A percentile compares a stretch with the other conserved stretches of the same genome.
Conservation (phyloP, 164 flowering plant genomes). For the Magnolia kwangsiensis region DNA sequence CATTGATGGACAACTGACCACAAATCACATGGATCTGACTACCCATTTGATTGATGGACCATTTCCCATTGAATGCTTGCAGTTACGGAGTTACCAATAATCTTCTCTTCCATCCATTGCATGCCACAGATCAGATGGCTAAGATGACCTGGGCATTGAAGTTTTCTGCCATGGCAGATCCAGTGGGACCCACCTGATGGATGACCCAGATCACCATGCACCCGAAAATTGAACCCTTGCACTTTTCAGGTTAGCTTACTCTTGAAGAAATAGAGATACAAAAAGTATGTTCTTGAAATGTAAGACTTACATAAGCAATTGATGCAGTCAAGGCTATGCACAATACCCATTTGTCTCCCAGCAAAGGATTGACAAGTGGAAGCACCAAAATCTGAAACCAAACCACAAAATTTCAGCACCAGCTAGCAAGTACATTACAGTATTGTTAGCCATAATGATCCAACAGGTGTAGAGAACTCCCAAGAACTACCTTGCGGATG, state of each 20-base stretch:
- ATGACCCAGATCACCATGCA: too few relatives aligned
- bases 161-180: too few relatives aligned
- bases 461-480: not conserved
- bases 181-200: too few relatives aligned
- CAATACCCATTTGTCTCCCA: constrained; percentile 67
- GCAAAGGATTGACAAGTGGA: constrained; percentile 67
- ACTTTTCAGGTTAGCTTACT: not conserved
- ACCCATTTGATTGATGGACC: too few relatives aligned
- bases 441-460: not conserved
- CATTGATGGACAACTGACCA: too few relatives aligned
- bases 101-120: too few relatives aligned
- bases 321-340: constrained; percentile 60
- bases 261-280: not conserved
- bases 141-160: too few relatives aligned
- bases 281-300: not conserved
- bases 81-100: too few relatives aligned
- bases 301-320: constrained; percentile 63
- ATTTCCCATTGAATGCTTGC: too few relatives aligned
- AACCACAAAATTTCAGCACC: not conserved
- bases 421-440: not conserved
- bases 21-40: too few relatives aligned
- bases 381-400: constrained; percentile 62
- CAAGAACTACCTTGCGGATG: too few relatives aligned
- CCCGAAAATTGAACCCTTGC: not conserved
- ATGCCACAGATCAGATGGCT: too few relatives aligned